A percentile compares a stretch with the other conserved stretches of the same genome.
Conservation (phyloP, 73 alveolate genomes). For the Paramecium bursaria region DNA sequence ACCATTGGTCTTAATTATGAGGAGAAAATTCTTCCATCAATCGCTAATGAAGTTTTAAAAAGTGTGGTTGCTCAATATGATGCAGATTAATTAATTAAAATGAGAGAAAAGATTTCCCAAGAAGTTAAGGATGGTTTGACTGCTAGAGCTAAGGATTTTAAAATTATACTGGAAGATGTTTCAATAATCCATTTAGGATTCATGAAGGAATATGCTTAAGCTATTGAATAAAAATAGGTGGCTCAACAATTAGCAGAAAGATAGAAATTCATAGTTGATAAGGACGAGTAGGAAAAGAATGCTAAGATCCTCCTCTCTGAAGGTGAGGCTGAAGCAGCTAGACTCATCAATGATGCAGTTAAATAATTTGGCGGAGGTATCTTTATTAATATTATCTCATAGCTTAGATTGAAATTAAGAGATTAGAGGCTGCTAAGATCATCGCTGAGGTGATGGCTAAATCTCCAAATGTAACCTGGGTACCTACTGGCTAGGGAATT, state of each 20-base stretch:
- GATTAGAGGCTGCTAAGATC: slow-evolving; percentile 74
- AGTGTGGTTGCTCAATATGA: slow-evolving; percentile 86
- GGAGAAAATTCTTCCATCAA: slow-evolving; percentile 83
- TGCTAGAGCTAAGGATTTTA: slow-evolving; percentile 85
- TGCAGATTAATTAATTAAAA: slow-evolving; percentile 86
- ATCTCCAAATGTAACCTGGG: slow-evolving; percentile 66
- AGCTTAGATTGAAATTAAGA: slow-evolving; percentile 74
- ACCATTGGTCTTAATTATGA: slow-evolving; percentile 83
- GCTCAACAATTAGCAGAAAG: slow-evolving; percentile 90
- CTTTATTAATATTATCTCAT: neutral
- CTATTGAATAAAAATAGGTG: slow-evolving; percentile 88
- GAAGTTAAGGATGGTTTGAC: slow-evolving; percentile 81
- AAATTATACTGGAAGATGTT: slow-evolving; percentile 86
- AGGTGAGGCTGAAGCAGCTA: slow-evolving; percentile 92
- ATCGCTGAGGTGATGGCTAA: slow-evolving; percentile 71
- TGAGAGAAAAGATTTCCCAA: slow-evolving; percentile 87
- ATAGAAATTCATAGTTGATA: slow-evolving; percentile 81
- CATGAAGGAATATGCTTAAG: slow-evolving; percentile 84
- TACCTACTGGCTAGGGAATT: slow-evolving; percentile 70
- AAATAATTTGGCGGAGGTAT: slow-evolving; percentile 64
- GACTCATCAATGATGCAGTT: slow-evolving; percentile 63
- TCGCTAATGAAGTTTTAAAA: slow-evolving; percentile 85
- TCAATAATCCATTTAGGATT: slow-evolving; percentile 85
- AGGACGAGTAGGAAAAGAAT: slow-evolving; percentile 84
- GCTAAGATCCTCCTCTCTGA: slow-evolving; percentile 85